A percentile compares a stretch with the other conserved stretches of the same genome.
phyloP scores from a whole-genome alignment of 2,329 filamentous ascomycete species.

The Drechslera avenae region DNA sequence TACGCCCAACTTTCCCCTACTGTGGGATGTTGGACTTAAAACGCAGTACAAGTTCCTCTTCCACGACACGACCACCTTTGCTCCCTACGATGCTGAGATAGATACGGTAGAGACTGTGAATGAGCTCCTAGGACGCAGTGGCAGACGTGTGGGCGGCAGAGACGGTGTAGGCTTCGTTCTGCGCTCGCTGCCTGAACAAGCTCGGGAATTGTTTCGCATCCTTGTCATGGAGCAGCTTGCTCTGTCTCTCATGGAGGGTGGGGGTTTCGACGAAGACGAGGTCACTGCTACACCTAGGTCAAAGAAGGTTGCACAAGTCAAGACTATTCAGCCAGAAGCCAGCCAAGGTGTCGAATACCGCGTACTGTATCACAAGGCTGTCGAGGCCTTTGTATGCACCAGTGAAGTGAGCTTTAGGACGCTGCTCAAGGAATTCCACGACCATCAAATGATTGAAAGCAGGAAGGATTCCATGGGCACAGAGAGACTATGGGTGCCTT shows the following conservation, averaged over 20 bases:
- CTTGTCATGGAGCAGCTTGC: conserved; percentile 84
- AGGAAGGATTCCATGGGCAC: conserved; percentile 83
- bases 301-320: conserved; percentile 35
- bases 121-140: conserved; percentile 79
- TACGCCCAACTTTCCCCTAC: conserved; percentile 81
- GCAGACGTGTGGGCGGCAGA: conserved; percentile 80
- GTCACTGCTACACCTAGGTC: conserved; percentile 21
- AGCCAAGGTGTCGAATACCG: conserved; percentile 80
- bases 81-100: conserved; percentile 72
- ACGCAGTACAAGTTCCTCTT: conserved; percentile 85
- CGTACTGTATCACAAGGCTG: conserved; percentile 90
- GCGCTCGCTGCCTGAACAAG: conserved; percentile 88
- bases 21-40: conserved; percentile 89
- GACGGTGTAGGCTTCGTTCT: conserved; percentile 92
- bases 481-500: conserved; percentile 83
- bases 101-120: conserved; percentile 91
- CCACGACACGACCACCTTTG: conserved; percentile 93
- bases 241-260: conserved; percentile 59
- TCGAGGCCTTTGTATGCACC: conserved; percentile 95
- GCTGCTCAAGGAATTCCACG: conserved; percentile 94
- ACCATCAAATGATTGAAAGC: conserved; percentile 95
- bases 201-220: conserved; percentile 82
- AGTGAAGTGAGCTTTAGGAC: conserved; percentile 96
- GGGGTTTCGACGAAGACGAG: conserved; percentile 32
- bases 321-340: conserved; percentile 39